Conservation (phyloP, 2,329 filamentous ascomycete species). For the Aquanectria penicillioides region DNA sequence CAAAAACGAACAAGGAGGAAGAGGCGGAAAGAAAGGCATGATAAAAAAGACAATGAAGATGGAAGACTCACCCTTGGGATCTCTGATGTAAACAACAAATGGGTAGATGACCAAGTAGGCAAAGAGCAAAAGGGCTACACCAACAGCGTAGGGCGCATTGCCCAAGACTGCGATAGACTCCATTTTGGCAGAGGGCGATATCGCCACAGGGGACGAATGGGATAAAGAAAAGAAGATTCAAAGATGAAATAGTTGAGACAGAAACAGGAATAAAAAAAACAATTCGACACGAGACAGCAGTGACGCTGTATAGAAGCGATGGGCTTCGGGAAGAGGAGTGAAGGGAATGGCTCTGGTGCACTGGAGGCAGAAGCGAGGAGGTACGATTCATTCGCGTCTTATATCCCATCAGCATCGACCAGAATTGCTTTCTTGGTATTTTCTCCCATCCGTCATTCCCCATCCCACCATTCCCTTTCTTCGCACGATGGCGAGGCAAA, state of each 20-base stretch:
- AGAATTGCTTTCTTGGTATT: background rate
- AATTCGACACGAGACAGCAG: background rate
- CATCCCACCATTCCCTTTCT: background rate
- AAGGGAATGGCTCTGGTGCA: no score
- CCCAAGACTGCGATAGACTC: slow-evolving; percentile 19
- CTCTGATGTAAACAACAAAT: slow-evolving; percentile 20
- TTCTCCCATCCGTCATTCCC: background rate
- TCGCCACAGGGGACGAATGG: background rate
- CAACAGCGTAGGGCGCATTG: slow-evolving; percentile 29
- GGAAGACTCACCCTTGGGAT: slow-evolving; percentile 47
- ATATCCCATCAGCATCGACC: background rate
- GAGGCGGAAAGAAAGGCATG: no score
- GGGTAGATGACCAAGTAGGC: slow-evolving; percentile 30
- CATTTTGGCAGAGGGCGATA: background rate
- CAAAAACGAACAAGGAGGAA: no score
- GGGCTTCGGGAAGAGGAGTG: no score
- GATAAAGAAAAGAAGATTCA: background rate
- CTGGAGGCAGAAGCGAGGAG: no score
- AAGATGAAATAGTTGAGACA: background rate
- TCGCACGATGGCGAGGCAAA: background rate
- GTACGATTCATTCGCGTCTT: background rate
- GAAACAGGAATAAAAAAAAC: background rate
- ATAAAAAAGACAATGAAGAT: background rate
- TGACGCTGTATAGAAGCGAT: no score
- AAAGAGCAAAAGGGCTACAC: slow-evolving; percentile 13